Evolutionary conservation across 176 grass and related monocot species (phyloP).

Genomic region (Rhynchospora pubera): DNA sequence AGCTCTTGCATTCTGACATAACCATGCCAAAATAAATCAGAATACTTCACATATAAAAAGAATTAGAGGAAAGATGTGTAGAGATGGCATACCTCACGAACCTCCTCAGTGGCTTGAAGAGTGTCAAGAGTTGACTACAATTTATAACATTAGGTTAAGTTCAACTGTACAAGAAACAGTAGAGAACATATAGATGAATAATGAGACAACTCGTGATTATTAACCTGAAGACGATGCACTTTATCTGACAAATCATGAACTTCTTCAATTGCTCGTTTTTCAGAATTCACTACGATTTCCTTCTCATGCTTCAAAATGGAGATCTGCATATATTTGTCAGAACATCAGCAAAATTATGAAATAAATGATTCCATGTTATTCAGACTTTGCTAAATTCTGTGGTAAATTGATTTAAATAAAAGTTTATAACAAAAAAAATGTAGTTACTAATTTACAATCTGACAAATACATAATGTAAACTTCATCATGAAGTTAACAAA

Average conservation of each 20-base stretch:
- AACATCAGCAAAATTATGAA: neutral
- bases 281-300: conserved; percentile 58
- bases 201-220: neutral
- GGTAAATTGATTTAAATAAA: conserved; percentile 4
- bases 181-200: neutral
- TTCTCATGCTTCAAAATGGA: conserved; percentile 81
- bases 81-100: conserved; percentile 68
- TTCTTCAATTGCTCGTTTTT: conserved; percentile 73
- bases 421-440: neutral
- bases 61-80: neutral
- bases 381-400: neutral
- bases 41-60: conserved; percentile 13
- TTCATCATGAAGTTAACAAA: neutral
- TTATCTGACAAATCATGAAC: conserved; percentile 49
- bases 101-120: conserved; percentile 63
- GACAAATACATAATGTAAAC: neutral
- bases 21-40: conserved; percentile 25
- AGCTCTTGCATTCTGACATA: conserved; percentile 70
- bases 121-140: conserved; percentile 81
- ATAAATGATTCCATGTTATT: neutral
- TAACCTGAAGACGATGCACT: conserved; percentile 84
- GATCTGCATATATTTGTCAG: conserved; percentile 33
- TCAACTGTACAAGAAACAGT: conserved; percentile 15
- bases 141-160: conserved; percentile 12
- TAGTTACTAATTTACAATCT: neutral